phyloP scores from a whole-genome alignment of 345 rosid genomes.

The Pistacia integerrima region DNA sequence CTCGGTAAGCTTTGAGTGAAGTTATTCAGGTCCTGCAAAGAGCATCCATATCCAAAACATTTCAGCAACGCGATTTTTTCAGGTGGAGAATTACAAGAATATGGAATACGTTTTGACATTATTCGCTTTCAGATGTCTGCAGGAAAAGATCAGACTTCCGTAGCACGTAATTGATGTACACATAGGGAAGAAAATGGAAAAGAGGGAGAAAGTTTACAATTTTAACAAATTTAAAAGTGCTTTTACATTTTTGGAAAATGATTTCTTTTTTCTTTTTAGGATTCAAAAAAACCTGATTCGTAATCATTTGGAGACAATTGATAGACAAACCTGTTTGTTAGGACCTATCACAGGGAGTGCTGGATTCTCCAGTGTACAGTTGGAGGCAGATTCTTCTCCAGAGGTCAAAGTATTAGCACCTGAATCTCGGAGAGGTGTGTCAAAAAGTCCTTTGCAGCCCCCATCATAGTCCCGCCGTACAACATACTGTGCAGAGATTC shows the following conservation, averaged over 20 bases:
- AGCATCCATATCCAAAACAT: neutral
- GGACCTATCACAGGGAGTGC: slow-evolving; percentile 20
- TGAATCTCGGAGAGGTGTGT: slow-evolving; percentile 37
- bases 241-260: too few relatives aligned
- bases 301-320: neutral
- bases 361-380: slow-evolving; percentile 33
- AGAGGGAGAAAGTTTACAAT: neutral
- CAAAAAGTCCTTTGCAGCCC: slow-evolving; percentile 43
- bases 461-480: slow-evolving; percentile 46
- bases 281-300: too few relatives aligned
- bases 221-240: too few relatives aligned
- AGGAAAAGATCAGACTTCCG: neutral
- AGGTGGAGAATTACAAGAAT: neutral
- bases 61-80: neutral
- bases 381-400: slow-evolving; percentile 28
- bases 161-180: neutral
- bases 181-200: neutral
- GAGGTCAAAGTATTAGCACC: slow-evolving; percentile 23
- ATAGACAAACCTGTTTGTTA: slow-evolving; percentile 43
- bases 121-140: neutral
- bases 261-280: too few relatives aligned
- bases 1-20: slow-evolving; percentile 1
- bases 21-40: slow-evolving; percentile 27
- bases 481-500: slow-evolving; percentile 56
- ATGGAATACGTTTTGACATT: neutral